Percentiles rank a stretch among this genome's conserved stretches.
phyloP scores from a whole-genome alignment of 805 yeast genomes.

The Barnettozyma sp. region DNA sequence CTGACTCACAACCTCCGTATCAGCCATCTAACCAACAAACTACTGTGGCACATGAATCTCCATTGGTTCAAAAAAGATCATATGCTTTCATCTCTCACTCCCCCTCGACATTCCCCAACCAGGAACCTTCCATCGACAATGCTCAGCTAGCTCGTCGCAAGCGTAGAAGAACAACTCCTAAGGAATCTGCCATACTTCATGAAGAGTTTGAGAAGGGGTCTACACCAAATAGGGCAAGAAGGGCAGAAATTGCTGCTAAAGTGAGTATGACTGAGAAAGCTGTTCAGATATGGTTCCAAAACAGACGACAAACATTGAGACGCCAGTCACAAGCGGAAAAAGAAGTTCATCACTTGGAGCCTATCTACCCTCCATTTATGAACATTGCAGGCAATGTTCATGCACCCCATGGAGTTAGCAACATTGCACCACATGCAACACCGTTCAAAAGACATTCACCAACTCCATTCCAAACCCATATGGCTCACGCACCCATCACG shows the following conservation, averaged over 20 bases:
- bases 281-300: slow-evolving; percentile 98
- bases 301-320: slow-evolving; percentile 78
- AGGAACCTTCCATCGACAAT: slow-evolving; percentile 81
- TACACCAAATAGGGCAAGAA: slow-evolving; percentile 73
- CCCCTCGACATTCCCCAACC: slow-evolving; percentile 76
- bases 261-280: slow-evolving; percentile 97
- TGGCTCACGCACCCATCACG: background rate
- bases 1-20: background rate
- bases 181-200: slow-evolving; percentile 76
- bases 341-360: slow-evolving; percentile 26
- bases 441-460: slow-evolving; percentile 3
- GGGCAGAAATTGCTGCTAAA: slow-evolving; percentile 69
- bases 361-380: slow-evolving; percentile 10
- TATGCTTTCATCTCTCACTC: slow-evolving; percentile 93
- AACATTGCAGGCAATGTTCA: background rate
- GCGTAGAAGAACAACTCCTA: slow-evolving; percentile 90
- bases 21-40: slow-evolving; percentile 3
- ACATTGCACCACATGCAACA: slow-evolving; percentile 5
- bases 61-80: slow-evolving; percentile 28
- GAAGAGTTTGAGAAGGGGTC: slow-evolving; percentile 67
- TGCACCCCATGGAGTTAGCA: slow-evolving; percentile 13
- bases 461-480: slow-evolving; percentile 3
- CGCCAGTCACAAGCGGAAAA: slow-evolving; percentile 34
- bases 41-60: slow-evolving; percentile 14
- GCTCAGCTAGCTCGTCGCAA: slow-evolving; percentile 91